These are phyloP conservation scores for Ophiostoma ulmi DNA, from an alignment of 2,329 filamentous ascomycete genomes.

Conservation along the genomic window DNA sequence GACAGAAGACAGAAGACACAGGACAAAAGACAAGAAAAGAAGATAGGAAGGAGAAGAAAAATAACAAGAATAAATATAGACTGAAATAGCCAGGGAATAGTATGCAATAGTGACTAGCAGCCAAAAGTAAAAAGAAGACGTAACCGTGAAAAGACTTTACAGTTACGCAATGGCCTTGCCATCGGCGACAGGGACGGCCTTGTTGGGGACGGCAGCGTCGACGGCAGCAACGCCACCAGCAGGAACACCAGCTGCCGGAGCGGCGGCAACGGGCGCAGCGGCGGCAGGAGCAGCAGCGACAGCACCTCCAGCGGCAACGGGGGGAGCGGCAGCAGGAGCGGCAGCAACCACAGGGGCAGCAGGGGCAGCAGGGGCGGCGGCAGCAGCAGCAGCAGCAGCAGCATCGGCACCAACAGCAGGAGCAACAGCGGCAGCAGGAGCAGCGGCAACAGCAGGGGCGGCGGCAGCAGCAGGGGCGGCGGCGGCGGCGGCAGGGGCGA, in stretches of 20 bases:
- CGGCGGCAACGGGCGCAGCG: slow-evolving; percentile 14
- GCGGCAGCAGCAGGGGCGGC: no score
- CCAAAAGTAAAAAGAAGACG: background rate
- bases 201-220: slow-evolving; percentile 17
- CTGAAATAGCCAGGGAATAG: background rate
- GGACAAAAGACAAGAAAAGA: slow-evolving; percentile 12
- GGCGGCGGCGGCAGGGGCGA: background rate
- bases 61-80: background rate
- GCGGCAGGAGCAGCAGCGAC: slow-evolving; percentile 3
- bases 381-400: slow-evolving; percentile 19
- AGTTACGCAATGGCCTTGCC: background rate
- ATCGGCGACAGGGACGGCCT: slow-evolving; percentile 18
- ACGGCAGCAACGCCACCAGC: slow-evolving; percentile 15
- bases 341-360: slow-evolving; percentile 14
- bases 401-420: background rate
- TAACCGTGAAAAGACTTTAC: background rate
- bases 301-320: slow-evolving; percentile 10
- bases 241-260: slow-evolving; percentile 7
- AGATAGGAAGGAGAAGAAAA: slow-evolving; percentile 4
- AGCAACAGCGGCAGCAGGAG: no score
- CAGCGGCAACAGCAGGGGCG: no score
- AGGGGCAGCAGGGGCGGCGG: background rate
- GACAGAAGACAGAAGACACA: slow-evolving; percentile 9
- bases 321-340: background rate
- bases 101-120: slow-evolving; percentile 4